A percentile compares a stretch with the other conserved stretches of the same genome.
Evolutionary conservation across 805 yeast species (phyloP).

Genomic region (Pachysolen tannophilus): DNA sequence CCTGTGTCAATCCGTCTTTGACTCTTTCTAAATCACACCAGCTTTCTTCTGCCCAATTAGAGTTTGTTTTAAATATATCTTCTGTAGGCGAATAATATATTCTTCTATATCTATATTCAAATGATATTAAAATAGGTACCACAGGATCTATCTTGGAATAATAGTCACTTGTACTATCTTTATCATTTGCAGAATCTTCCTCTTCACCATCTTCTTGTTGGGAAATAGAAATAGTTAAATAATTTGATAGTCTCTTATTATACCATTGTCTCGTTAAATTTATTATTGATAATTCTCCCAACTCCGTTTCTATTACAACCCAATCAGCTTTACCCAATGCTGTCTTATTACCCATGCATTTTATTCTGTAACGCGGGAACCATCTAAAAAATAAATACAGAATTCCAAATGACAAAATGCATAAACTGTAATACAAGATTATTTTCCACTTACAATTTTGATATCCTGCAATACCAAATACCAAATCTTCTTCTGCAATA

Average conservation of each 20-base stretch:
- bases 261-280: slow-evolving; percentile 52
- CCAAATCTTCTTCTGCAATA: slow-evolving; percentile 91
- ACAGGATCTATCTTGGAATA: slow-evolving; percentile 44
- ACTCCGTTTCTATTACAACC: slow-evolving; percentile 91
- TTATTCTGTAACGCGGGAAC: slow-evolving; percentile 73
- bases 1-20: slow-evolving; percentile 65
- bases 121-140: slow-evolving; percentile 60
- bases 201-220: slow-evolving; percentile 10
- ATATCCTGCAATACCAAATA: slow-evolving; percentile 92
- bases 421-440: slow-evolving; percentile 42
- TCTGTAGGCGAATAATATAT: slow-evolving; percentile 81
- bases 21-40: slow-evolving; percentile 60
- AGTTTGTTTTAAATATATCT: slow-evolving; percentile 76
- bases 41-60: slow-evolving; percentile 75
- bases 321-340: slow-evolving; percentile 83
- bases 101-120: slow-evolving; percentile 77
- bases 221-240: slow-evolving; percentile 29
- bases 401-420: slow-evolving; percentile 59
- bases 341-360: slow-evolving; percentile 52
- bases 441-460: slow-evolving; percentile 39
- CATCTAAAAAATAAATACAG: slow-evolving; percentile 72
- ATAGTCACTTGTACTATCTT: not conserved
- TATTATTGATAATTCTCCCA: slow-evolving; percentile 70
- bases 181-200: slow-evolving; percentile 11
- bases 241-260: slow-evolving; percentile 63